phyloP scores from a whole-genome alignment of 2,329 filamentous ascomycete genomes.

The Penicillium sp. region DNA sequence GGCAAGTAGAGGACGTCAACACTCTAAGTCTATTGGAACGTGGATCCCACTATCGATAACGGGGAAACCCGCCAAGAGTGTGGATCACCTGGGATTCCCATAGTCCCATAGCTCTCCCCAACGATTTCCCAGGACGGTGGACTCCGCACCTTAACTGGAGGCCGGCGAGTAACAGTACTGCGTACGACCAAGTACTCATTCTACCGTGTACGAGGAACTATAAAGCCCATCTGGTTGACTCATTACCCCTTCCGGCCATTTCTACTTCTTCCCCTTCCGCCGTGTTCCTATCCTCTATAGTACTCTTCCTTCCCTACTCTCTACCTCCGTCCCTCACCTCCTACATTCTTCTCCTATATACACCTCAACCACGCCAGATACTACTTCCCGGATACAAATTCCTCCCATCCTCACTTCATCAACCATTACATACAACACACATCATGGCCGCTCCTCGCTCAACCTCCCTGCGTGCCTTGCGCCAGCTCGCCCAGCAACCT shows the following conservation, averaged over 20 bases:
- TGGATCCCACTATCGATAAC: slow-evolving; percentile 25
- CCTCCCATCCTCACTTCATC: background rate
- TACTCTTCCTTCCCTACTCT: background rate
- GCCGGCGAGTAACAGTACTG: too few relatives aligned
- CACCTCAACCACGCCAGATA: slow-evolving; percentile 1
- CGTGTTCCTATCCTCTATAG: slow-evolving; percentile 2
- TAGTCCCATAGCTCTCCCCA: slow-evolving; percentile 32
- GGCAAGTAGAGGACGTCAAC: slow-evolving; percentile 25
- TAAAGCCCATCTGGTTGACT: slow-evolving; percentile 17
- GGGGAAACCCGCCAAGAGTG: slow-evolving; percentile 29
- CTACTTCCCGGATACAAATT: background rate
- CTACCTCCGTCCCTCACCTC: slow-evolving; percentile 3
- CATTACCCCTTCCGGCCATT: slow-evolving; percentile 14
- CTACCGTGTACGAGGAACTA: slow-evolving; percentile 8
- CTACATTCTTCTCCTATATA: slow-evolving; percentile 6
- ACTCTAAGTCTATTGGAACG: slow-evolving; percentile 11
- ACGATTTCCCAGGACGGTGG: slow-evolving; percentile 26
- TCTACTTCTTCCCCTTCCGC: slow-evolving; percentile 3
- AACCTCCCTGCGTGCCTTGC: slow-evolving; percentile 50
- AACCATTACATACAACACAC: slow-evolving; percentile 12
- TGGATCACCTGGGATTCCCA: slow-evolving; percentile 8
- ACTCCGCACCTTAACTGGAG: background rate
- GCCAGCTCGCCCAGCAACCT: slow-evolving; percentile 46
- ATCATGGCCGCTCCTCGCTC: slow-evolving; percentile 52
- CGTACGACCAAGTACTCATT: slow-evolving; percentile 9